Evolutionary conservation across 2,329 filamentous ascomycete species (phyloP), one percentile per base, ranked within the genome.

Genomic region (Alternaria gaisen): DNA sequence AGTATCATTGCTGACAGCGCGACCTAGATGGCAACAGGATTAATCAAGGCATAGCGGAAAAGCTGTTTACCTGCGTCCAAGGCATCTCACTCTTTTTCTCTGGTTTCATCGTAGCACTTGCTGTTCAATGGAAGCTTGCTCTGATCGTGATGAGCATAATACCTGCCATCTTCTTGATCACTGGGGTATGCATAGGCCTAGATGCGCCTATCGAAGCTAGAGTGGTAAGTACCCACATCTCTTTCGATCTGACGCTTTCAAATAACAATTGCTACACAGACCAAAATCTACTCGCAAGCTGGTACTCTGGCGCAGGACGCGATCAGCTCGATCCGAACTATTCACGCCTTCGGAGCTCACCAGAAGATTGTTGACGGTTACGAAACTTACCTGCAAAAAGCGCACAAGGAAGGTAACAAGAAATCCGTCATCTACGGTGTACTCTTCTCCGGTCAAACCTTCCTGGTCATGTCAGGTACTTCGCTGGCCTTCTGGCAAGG

Each of bases 61-160:
- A 74, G 60, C 71, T 81, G 8, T 78, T 77, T 14, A 78, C 81
- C 30, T 80, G 80, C 60, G 70, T 82, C 5, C 80, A 82, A 58
- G 70, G 69, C 11, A 26, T 71, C 3, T 71, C 73, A 11, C 67
- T 68, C 4, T 97, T 98, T 72, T 80, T 84, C 54, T 89, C 93
- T 0, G 94, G 93, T n/a, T 97, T 97, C 70, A 82, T 97, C 60
- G 95, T 98, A 67, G 93, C 91, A 4, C 97, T 97, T 76, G 81
- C 94, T 79, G 91, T 91, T 74, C 95, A 91, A 79, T 97, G 94
- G 91, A 97, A 94, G 79, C 83, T 98, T 64, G 94, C 94, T 0
- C 82, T 97, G 51, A 97, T 98, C 69, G 80, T 79, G 24, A 79
- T 82, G 62, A 80, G 77, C 48, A 80, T 83, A 22, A 75, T 85